These are phyloP conservation scores for Leccinum disarticulatum DNA, from an alignment of 768 basidiomycete genomes.

Conservation along the genomic window DNA sequence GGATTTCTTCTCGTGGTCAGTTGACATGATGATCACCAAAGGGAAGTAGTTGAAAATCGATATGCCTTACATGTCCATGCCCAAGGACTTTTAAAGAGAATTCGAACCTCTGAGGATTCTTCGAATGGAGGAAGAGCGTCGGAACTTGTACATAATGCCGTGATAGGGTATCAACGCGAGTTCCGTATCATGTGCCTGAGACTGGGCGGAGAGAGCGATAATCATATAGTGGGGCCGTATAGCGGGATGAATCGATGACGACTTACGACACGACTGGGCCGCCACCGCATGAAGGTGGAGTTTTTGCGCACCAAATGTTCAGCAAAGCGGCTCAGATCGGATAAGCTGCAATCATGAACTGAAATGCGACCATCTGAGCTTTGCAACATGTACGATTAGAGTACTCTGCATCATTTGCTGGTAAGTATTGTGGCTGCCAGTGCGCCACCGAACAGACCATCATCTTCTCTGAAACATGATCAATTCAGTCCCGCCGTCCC, in stretches of 20 bases:
- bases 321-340: not conserved
- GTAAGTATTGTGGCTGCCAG: too few species aligned
- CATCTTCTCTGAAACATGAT: too few species aligned
- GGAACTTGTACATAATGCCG: not conserved
- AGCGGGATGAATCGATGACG: too few species aligned
- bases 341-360: not conserved
- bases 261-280: too few species aligned
- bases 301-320: not conserved
- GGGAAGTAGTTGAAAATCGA: not conserved
- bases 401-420: too few species aligned
- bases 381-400: too few species aligned
- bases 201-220: not conserved
- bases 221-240: too few species aligned
- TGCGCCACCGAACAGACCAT: too few species aligned
- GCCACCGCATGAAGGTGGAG: too few species aligned
- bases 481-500: too few species aligned
- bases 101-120: not conserved
- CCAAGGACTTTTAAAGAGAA: not conserved
- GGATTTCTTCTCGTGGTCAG: constrained; percentile 16
- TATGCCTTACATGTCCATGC: not conserved
- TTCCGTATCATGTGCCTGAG: not conserved
- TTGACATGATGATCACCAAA: constrained; percentile 13
- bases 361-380: too few species aligned
- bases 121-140: not conserved
- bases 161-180: not conserved